phyloP scores from a whole-genome alignment of 306 rosid genomes.

The Amphicarpaea edgeworthii region DNA sequence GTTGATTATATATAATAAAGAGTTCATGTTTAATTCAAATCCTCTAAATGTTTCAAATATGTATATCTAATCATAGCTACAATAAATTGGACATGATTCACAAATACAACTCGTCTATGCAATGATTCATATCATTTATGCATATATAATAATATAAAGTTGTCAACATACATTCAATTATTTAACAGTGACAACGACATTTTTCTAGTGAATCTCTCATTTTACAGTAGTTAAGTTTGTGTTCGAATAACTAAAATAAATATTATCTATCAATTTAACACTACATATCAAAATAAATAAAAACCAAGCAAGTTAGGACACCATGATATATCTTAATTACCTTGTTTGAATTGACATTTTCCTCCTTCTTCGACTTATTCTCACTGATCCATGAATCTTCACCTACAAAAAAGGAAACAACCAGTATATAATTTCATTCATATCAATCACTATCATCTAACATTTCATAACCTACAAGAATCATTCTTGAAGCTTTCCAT shows the following conservation, averaged over 20 bases:
- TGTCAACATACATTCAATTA: too few species aligned
- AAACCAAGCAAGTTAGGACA: neutral
- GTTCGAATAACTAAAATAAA: neutral
- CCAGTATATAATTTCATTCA: neutral
- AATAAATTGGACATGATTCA: neutral
- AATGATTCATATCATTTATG: too few species aligned
- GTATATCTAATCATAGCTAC: neutral
- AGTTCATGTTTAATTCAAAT: neutral
- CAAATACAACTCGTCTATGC: too few species aligned
- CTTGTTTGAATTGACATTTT: conserved; percentile 16
- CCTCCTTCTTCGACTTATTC: conserved; percentile 19
- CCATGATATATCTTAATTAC: conserved; percentile 31
- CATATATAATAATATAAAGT: too few species aligned
- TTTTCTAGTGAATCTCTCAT: too few species aligned
- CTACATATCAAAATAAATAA: neutral
- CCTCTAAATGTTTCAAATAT: neutral
- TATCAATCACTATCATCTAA: neutral
- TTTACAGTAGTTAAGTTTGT: neutral
- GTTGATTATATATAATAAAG: neutral
- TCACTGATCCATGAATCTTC: conserved; percentile 21
- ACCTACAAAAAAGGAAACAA: conserved; percentile 41
- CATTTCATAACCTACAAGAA: neutral
- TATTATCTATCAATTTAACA: neutral
- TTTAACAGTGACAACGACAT: neutral
- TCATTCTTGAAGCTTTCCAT: conserved; percentile 28